Percentiles rank a stretch among this genome's conserved stretches.
Evolutionary conservation across 208 protist species (phyloP).

Genomic region (Angomonas desouzai): DNA sequence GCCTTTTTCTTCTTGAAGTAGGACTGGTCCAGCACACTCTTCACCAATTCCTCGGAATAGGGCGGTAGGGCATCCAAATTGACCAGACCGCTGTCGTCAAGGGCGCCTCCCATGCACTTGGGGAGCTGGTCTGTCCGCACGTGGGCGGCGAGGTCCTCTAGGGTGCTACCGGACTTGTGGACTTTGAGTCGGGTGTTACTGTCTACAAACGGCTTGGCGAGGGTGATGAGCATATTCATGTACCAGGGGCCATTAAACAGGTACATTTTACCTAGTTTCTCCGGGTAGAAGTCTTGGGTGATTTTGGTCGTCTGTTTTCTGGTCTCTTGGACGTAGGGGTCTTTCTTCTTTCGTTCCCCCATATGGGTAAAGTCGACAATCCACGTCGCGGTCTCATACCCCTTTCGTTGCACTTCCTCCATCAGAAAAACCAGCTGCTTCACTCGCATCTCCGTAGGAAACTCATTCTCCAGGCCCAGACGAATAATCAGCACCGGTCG

Average conservation of each 20-base stretch:
- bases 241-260: conserved; percentile 46
- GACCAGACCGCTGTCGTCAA: conserved; percentile 5
- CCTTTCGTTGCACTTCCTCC: conserved; percentile 39
- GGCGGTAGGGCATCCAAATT: background rate
- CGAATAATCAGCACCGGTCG: conserved; percentile 38
- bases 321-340: conserved; percentile 39
- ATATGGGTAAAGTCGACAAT: conserved; percentile 49
- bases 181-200: conserved; percentile 34
- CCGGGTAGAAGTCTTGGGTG: conserved; percentile 51
- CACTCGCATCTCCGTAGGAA: conserved; percentile 29
- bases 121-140: conserved; percentile 26
- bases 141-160: conserved; percentile 31
- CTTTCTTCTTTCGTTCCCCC: conserved; percentile 39
- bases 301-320: conserved; percentile 36
- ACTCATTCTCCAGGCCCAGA: conserved; percentile 29
- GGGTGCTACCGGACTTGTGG: conserved; percentile 23
- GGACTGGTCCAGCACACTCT: background rate
- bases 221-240: conserved; percentile 21
- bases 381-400: conserved; percentile 48
- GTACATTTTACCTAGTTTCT: conserved; percentile 34
- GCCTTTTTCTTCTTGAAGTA: background rate
- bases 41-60: conserved; percentile 9
- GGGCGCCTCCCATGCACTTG: conserved; percentile 13
- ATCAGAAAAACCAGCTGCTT: conserved; percentile 40
- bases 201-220: conserved; percentile 36